Conservation (phyloP, 345 rosid species). For the Eucalyptus pumila region DNA sequence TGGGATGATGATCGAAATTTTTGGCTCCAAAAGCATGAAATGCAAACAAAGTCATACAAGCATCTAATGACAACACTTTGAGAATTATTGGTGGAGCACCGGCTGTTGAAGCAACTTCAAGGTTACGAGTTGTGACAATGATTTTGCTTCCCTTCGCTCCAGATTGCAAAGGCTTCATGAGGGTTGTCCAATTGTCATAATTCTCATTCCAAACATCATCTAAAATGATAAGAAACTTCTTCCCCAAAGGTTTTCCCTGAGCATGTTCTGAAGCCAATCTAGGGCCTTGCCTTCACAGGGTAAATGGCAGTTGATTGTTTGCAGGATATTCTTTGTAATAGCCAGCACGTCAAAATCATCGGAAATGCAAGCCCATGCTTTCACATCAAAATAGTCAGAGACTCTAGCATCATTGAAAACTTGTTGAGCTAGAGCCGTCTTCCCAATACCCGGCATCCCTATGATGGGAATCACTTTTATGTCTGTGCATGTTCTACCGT, state of each 20-base stretch:
- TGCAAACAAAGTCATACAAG: background rate
- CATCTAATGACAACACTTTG: background rate
- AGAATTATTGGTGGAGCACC: background rate
- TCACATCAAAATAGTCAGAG: background rate
- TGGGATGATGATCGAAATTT: background rate
- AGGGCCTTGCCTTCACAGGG: background rate
- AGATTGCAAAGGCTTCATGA: background rate
- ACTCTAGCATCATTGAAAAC: background rate
- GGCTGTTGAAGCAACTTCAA: background rate
- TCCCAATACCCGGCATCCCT: background rate
- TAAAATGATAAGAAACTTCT: background rate
- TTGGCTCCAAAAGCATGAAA: background rate
- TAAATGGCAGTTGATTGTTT: fast-evolving
- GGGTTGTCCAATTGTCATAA: background rate
- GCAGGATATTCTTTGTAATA: background rate
- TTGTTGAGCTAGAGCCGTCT: background rate
- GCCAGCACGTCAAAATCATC: background rate
- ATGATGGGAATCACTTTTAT: background rate
- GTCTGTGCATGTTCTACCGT: background rate
- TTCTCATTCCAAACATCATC: background rate
- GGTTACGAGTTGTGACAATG: background rate
- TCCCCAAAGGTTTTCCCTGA: background rate
- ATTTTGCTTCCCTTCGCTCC: background rate
- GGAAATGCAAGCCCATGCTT: background rate
- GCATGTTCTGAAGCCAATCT: background rate